Evolutionary conservation across 805 yeast genomes (phyloP), one percentile per base, ranked within the genome.

Genomic region (Dipodascopsis uninucleata): DNA sequence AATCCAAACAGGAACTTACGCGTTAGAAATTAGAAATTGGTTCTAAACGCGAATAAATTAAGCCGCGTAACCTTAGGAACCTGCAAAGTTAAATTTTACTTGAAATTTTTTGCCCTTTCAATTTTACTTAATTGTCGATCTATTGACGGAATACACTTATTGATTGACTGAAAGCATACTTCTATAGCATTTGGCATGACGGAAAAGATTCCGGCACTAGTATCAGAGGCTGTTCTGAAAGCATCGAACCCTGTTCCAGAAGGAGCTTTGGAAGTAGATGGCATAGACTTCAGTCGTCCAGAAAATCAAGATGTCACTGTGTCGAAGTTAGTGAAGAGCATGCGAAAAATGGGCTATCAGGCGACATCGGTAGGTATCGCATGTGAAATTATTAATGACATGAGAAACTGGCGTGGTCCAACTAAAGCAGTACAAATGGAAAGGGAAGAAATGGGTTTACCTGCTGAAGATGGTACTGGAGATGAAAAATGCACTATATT

Each of bases 271-370:
- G 75, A 80, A 59, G 96, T 94, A 21, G 71, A 77, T 45, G 98
- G 98, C 45, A 79, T 93, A 39, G 97, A 93, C 67, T 93, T 90
- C 68, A 81, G 90, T 36, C 75, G 79, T 57, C 82, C 84, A 32
- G 77, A 76, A 40, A 84, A 90, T 44, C 76, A 76, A 57, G 79
- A 89, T 66, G 79, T 85, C 76, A 71, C 74, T 35, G 98, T 97
- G 32, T 72, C 74, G 10, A 89, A 85, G 59, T 71, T 93, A 55
- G 76, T 93, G 53, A 71, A 71, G 26, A 78, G 90, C 25, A 93
- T 94, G 98, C 80, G 72, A 58, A 80, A 79, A 29, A 93, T 94
- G 97, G 99, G 99, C 5, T 93, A 90, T 72, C 99, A 93, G 70
- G 98, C 95, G 7, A 78, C 89, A 5, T 75, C 90, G 5, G 74